phyloP scores from a whole-genome alignment of 805 yeast genomes.

The Candida orba region DNA sequence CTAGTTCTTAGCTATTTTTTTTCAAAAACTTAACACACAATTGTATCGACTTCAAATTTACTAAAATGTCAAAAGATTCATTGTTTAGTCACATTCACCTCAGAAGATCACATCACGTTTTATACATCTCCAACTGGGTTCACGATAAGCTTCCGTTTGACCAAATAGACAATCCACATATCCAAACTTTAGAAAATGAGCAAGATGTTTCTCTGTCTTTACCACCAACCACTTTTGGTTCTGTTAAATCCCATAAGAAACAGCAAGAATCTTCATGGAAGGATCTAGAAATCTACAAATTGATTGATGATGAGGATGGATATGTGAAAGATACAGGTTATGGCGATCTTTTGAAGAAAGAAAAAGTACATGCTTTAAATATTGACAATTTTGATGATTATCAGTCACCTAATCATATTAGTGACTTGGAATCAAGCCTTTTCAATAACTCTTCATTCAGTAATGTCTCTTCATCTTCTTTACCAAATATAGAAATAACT shows the following conservation, averaged over 20 bases:
- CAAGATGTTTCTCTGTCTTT: conserved; percentile 6
- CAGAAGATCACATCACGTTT: conserved; percentile 24
- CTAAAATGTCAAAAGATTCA: conserved; percentile 4
- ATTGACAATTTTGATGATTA: conserved; percentile 1
- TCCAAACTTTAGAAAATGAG: conserved; percentile 11
- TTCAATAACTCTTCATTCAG: conserved; percentile 4
- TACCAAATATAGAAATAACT: conserved; percentile 12
- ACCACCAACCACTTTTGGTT: conserved; percentile 20
- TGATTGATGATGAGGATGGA: conserved; percentile 18
- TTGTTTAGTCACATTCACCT: conserved; percentile 16
- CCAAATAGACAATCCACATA: conserved; percentile 17
- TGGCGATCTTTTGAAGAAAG: conserved; percentile 11
- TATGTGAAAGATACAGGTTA: conserved; percentile 2
- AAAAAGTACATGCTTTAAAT: conserved; percentile 9
- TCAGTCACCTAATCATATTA: neutral
- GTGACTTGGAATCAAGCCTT: conserved; percentile 1
- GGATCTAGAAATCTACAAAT: conserved; percentile 21
- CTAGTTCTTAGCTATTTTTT: too few species aligned
- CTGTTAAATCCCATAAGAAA: conserved; percentile 14
- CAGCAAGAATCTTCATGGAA: conserved; percentile 20
- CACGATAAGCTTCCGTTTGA: conserved; percentile 24
- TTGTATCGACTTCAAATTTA: too few species aligned
- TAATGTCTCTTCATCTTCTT: conserved; percentile 2
- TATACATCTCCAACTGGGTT: conserved; percentile 27
- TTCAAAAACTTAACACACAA: too few species aligned